A percentile compares a stretch with the other conserved stretches of the same genome.
phyloP scores from a whole-genome alignment of 148 eudicot species.

The Rhododendron ferrugineum region DNA sequence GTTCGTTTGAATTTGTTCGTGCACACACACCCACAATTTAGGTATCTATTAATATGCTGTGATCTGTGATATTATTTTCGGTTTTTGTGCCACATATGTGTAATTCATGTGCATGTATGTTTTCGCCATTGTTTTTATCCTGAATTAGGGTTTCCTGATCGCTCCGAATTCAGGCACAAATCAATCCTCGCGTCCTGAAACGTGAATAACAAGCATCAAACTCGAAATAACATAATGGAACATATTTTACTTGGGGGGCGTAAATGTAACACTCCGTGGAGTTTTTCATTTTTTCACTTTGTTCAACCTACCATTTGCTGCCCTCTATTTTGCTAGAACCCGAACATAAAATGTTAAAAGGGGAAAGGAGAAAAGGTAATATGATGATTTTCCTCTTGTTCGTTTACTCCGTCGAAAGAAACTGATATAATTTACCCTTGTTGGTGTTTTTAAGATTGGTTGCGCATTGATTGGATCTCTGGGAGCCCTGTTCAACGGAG shows the following conservation, averaged over 20 bases:
- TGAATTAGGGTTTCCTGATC: slow-evolving; percentile 2
- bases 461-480: slow-evolving; percentile 87
- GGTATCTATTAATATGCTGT: not conserved
- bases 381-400: not conserved
- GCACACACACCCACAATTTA: not conserved
- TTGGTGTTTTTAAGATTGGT: slow-evolving; percentile 46
- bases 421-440: not conserved
- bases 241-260: too few species aligned
- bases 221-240: not conserved
- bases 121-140: not conserved
- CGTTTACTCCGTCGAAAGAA: not conserved
- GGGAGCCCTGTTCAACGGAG: slow-evolving; percentile 77
- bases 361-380: not conserved
- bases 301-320: not conserved
- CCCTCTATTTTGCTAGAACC: not conserved
- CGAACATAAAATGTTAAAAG: not conserved
- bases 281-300: not conserved
- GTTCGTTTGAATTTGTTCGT: not conserved
- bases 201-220: too few species aligned
- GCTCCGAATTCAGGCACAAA: not conserved
- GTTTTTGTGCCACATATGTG: not conserved
- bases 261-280: too few species aligned
- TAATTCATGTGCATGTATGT: not conserved
- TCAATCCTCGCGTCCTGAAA: not conserved
- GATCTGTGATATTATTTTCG: not conserved